Evolutionary conservation across 352 stramenopile genomes (phyloP), one percentile per base, ranked within the genome.

Genomic region (Globisporangium rhizosaccharum): DNA sequence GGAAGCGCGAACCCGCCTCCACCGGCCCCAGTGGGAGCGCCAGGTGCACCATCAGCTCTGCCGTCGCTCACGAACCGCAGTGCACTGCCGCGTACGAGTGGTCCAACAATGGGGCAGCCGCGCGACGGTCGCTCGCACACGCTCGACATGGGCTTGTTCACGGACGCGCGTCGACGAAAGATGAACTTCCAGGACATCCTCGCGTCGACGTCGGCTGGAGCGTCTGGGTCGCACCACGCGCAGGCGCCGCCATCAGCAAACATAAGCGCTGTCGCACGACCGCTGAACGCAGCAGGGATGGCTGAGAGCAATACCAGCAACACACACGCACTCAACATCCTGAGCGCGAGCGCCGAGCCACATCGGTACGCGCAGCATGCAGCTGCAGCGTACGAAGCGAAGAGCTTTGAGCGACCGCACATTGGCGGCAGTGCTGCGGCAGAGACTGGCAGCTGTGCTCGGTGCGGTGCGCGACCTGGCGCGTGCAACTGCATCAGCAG

Each of bases 181-280:
- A 95, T 95, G 85, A 95, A 87, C 51, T 95, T 95, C 37, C 83
- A 93, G 58, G 85, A 95, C 59, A 90, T 95, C 59, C 59, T 95
- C 52, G 83, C 82, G 53, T 91, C 82, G 26, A 74, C 71, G 17
- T 63, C 56, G 9, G 50, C 57, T 14, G 56, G 36, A 15, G 42
- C 54, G 14, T 30, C 56, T 1, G 46, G 17, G 12, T 52, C 18
- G 25, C 47, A 50, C n/a, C 48, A 53, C 15, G 28, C 10, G 17
- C 20, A 23, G 20, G 36, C 36, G 3, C 28, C 56, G 56, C 53
- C 12, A 55, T 28, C 23, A 15, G 53, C 56, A 59, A 12, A 12
- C 8, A 53, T 56, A 46, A 41, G 56, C 30, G 61, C 65, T 48
- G 63, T 65, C 56, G 26, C 49, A 8, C 57, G 26, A 18, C 57